Base-by-base conservation (phyloP, 345 rosid species). In the Alliaria petiolata region DNA sequence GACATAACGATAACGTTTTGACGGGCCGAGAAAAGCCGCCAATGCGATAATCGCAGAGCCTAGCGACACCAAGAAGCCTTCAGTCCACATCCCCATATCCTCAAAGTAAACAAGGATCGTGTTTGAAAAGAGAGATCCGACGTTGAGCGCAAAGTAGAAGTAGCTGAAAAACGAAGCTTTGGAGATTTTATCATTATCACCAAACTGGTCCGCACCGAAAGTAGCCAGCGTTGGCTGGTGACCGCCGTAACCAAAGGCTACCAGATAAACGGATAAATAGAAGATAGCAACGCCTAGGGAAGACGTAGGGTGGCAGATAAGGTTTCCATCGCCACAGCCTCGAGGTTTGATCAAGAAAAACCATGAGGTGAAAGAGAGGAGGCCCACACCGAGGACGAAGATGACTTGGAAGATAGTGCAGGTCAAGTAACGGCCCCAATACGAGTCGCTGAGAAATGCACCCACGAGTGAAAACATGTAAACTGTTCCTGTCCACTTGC, bases 401-500 rank as follows among this genome's bases (percentile, higher is more conserved):
- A 70, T 70, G 50, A 71, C 44, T 77, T 77, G 80, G 68, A 71
- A 77, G 20, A 77, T 77, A 3, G 72, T 43, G 40, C 76, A 77
- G 1, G 98, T 91, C 76, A 79, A 58, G 85, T 84, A 91, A 28
- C 98, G 89, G 25, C 98, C 97, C 98, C 96, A 93, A 68, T 93
- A 93, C 0, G 98, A 93, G 69, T 93, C 98, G 10, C 98, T 91
- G 14, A 93, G 93, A 78, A 93, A 93, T 19, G 98, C 98, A 8
- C 93, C 97, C 0, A 93, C 74, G 8, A 93, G 85, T 0, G 97
- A 93, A 76, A 86, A 93, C 47, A 93, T 43, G 55, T 93, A 93
- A 16, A 93, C 97, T 7, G 97, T 91, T 65, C 98, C 98, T 0
- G 97, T 91, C 98, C 98, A 93, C 25, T 82, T 87, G 84, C 95